Conservation (phyloP, 2,329 filamentous ascomycete genomes). For the Penicillium sp. region DNA sequence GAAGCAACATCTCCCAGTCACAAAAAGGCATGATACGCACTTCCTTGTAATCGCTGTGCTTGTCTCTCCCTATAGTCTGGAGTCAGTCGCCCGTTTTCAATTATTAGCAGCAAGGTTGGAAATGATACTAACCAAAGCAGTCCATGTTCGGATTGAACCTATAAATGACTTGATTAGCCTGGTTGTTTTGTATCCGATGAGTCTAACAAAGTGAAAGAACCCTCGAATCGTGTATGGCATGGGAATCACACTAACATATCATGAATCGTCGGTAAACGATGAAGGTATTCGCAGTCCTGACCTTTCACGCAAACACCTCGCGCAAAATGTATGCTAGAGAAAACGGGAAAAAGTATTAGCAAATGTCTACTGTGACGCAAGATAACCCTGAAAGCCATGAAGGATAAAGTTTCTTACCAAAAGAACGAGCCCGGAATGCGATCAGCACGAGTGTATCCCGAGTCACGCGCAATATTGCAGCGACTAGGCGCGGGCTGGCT, state of each 20-base stretch:
- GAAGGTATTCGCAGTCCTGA: conserved; percentile 89
- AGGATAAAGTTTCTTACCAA: conserved; percentile 48
- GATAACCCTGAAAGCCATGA: conserved; percentile 39
- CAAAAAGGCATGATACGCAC: neutral
- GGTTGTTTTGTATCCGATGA: neutral
- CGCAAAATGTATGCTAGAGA: conserved; percentile 14
- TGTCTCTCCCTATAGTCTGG: conserved; percentile 14
- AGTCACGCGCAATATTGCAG: conserved; percentile 80
- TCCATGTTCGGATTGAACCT: conserved; percentile 86
- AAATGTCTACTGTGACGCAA: conserved; percentile 66
- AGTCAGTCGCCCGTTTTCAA: neutral
- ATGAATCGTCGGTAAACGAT: conserved; percentile 79
- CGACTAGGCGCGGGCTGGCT: conserved; percentile 79
- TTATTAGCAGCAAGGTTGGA: conserved; percentile 31
- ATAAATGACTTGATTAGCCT: neutral
- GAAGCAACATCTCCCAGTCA: neutral
- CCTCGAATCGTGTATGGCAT: neutral
- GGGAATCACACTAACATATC: conserved; percentile 55
- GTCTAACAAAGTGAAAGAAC: neutral
- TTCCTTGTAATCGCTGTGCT: conserved; percentile 23
- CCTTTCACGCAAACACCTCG: conserved; percentile 62
- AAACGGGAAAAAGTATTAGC: neutral
- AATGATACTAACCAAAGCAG: conserved; percentile 92
- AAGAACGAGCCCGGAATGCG: conserved; percentile 79
- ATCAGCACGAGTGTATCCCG: conserved; percentile 76